Conservation (phyloP, 768 basidiomycete genomes). For the Panaeolus papilionaceus region DNA sequence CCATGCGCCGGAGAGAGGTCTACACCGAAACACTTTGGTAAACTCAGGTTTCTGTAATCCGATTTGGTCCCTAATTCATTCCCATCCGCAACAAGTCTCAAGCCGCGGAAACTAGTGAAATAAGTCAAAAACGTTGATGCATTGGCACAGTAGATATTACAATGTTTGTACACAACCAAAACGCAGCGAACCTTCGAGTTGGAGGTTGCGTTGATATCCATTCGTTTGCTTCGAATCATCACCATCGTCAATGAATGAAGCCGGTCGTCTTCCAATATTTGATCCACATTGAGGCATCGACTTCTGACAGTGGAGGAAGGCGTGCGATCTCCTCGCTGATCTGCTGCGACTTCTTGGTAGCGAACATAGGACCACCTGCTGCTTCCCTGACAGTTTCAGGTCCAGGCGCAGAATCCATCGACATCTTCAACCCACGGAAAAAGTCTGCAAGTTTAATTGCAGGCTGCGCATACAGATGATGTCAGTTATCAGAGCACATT, state of each 20-base stretch:
- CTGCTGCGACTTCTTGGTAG: slow-evolving; percentile 33
- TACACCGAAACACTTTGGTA: too few relatives aligned
- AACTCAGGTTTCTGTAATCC: too few relatives aligned
- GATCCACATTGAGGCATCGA: slow-evolving; percentile 40
- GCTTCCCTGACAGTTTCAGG: slow-evolving; percentile 22
- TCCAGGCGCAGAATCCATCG: not conserved
- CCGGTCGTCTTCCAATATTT: slow-evolving; percentile 42
- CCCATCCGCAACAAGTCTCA: too few relatives aligned
- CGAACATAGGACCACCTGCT: slow-evolving; percentile 34
- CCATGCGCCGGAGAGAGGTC: too few relatives aligned
- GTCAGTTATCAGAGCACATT: not conserved
- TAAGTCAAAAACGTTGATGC: too few relatives aligned
- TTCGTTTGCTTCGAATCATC: too few relatives aligned
- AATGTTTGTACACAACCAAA: too few relatives aligned
- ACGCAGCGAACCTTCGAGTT: too few relatives aligned
- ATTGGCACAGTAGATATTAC: too few relatives aligned
- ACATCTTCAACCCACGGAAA: slow-evolving; percentile 26
- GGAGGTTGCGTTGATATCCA: too few relatives aligned
- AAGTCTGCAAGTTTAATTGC: slow-evolving; percentile 43
- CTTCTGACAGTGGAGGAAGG: slow-evolving; percentile 31
- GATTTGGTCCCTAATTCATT: too few relatives aligned
- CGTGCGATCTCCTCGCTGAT: slow-evolving; percentile 41
- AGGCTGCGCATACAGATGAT: slow-evolving; percentile 29
- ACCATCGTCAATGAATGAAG: slow-evolving; percentile 22
- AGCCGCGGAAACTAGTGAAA: too few relatives aligned